Evolutionary conservation across 1,284 basidiomycete species (phyloP), one percentile per base, ranked within the genome.

Genomic region (Uromyces viciae-fabae): DNA sequence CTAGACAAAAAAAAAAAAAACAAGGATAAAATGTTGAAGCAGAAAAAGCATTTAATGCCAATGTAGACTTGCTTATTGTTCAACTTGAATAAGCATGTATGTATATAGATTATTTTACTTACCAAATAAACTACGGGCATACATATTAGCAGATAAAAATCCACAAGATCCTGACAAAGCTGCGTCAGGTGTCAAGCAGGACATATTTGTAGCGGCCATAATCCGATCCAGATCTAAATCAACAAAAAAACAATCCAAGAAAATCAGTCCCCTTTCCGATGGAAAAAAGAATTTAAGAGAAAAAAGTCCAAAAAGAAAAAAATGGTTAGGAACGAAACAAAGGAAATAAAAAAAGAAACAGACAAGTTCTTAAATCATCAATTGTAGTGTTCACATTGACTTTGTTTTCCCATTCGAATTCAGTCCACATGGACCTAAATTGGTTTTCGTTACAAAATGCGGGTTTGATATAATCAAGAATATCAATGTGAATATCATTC

Each of bases 381-480:
- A 95, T 91, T 28, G 90, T 86, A 60, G 92, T 94, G 84, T 92
- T 92, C 81, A 97, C 94, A 84, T 95, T 95, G 82, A 97, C 94
- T 84, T 95, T 91, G 88, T 98, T 98, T 89, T 97, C 95, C 95
- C 95, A 98, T 86, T 97, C 94, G 84, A 97, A 97, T 87, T 96
- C 95, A 71, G 94, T 97, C 94, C 94, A 96, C 94, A 95, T 95
- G 86, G 90, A 93, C 52, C 94, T 90, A 90, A 96, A 96, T 92
- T 81, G 78, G 42, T 93, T 91, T 86, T 99, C 96, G 81, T 92
- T 97, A 87, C 95, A 97, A 85, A 93, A 93, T 3, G 95, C 94
- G 0, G 96, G 95, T 86, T 97, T 94, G 88, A 99, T 99, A 87
- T 98, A 99, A 87, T 98, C 96, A 93, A 99, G 96, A 83, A 99